Evolutionary conservation across 176 grass and related monocot species (phyloP).

Genomic region (Zoysia pacifica): DNA sequence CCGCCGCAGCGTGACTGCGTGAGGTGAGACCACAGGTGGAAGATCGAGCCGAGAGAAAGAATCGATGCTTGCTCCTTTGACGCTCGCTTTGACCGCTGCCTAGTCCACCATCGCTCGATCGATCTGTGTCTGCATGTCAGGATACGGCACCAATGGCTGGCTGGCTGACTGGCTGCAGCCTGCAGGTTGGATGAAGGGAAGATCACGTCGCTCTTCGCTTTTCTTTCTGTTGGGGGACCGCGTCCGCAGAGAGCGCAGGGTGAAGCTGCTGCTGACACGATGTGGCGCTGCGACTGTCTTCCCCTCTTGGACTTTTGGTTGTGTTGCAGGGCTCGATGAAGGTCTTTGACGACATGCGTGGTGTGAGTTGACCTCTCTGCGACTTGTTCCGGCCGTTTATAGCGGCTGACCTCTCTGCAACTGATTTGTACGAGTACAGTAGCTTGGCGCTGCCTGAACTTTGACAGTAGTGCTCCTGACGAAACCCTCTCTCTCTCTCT

Average conservation of each 20-base stretch:
- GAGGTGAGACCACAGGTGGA: background rate
- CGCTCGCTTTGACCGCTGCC: constrained; percentile 12
- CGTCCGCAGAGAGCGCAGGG: background rate
- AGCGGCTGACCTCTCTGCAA: no score
- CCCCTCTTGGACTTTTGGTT: background rate
- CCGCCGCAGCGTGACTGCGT: background rate
- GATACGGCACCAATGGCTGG: background rate
- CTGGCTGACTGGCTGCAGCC: no score
- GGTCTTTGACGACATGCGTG: background rate
- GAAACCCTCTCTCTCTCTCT: background rate
- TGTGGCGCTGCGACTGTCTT: background rate
- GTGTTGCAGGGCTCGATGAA: background rate
- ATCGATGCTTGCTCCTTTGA: background rate
- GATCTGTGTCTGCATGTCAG: background rate
- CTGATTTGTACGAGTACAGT: no score
- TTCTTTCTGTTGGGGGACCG: background rate
- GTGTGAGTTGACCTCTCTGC: background rate
- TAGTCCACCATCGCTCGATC: background rate
- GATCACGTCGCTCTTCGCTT: background rate
- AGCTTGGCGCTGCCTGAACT: background rate
- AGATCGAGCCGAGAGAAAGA: background rate
- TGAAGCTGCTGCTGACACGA: background rate
- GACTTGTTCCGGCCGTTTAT: background rate
- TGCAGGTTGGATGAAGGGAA: no score
- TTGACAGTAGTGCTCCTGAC: background rate